These are phyloP conservation scores for Fusarium fujikuroi DNA, from an alignment of 2,329 filamentous ascomycete species.

Conservation along the genomic window DNA sequence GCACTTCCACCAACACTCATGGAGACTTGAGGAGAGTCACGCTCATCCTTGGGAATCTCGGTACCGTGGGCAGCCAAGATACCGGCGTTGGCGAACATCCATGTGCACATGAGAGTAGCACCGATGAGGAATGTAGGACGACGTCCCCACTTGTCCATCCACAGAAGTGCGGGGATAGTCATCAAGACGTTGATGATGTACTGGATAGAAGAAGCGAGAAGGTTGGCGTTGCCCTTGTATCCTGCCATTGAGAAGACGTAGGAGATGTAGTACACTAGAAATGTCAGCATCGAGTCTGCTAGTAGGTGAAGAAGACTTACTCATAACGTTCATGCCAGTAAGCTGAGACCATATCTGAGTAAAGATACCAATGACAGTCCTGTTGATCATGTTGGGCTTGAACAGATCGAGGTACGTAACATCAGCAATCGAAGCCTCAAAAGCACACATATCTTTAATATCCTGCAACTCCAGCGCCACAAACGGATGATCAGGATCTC, in stretches of 20 bases:
- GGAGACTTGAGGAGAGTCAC: conserved; percentile 58
- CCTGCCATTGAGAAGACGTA: conserved; percentile 55
- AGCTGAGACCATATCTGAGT: conserved; percentile 68
- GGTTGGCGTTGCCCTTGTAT: conserved; percentile 57
- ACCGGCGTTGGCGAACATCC: conserved; percentile 64
- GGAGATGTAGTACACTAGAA: conserved; percentile 68
- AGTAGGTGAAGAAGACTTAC: conserved; percentile 49
- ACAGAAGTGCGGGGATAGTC: conserved; percentile 80
- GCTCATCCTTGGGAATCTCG: conserved; percentile 55
- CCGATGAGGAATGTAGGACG: conserved; percentile 74
- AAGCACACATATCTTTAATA: conserved; percentile 78
- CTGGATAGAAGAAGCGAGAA: conserved; percentile 66
- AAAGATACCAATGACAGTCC: conserved; percentile 62
- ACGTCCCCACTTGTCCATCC: conserved; percentile 80
- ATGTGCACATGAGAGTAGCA: conserved; percentile 72
- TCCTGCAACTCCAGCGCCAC: conserved; percentile 76
- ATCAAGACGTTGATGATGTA: conserved; percentile 82
- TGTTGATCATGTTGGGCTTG: conserved; percentile 70
- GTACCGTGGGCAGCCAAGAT: conserved; percentile 61
- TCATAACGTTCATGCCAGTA: conserved; percentile 67
- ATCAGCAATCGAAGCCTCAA: conserved; percentile 75
- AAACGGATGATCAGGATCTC: conserved; percentile 71
- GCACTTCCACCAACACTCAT: conserved; percentile 58
- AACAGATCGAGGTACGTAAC: conserved; percentile 79
- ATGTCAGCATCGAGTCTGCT: background rate